Percentiles rank a stretch among this genome's conserved stretches.
Conservation (phyloP, 2,329 filamentous ascomycete species). For the Talaromyces marneffei region DNA sequence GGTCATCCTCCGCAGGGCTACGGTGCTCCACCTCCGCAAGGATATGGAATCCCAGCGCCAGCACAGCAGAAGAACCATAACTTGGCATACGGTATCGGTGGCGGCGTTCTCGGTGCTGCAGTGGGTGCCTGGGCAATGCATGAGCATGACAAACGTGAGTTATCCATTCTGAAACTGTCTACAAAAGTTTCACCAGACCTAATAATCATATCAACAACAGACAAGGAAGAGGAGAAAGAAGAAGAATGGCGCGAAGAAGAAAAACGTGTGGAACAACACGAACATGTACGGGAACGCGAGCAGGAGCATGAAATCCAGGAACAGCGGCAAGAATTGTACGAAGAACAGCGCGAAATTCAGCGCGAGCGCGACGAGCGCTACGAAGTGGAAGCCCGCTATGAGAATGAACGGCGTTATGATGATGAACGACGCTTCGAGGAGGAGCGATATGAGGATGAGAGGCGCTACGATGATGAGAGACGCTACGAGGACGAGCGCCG, state of each 20-base stretch:
- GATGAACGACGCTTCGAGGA: conserved; percentile 2
- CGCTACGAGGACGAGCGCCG: neutral
- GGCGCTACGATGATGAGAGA: neutral
- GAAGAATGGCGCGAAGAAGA: conserved; percentile 12
- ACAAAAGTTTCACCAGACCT: neutral
- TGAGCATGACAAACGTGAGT: conserved; percentile 11
- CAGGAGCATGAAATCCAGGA: neutral
- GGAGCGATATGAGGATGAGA: neutral
- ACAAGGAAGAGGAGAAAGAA: conserved; percentile 11
- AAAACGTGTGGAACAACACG: neutral
- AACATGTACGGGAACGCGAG: conserved; percentile 4
- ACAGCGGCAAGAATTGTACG: conserved; percentile 6
- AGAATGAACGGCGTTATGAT: conserved; percentile 8
- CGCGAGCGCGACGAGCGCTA: conserved; percentile 6
- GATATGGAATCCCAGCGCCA: conserved; percentile 3
- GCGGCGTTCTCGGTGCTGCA: conserved; percentile 9
- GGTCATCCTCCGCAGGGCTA: neutral
- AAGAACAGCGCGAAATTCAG: conserved; percentile 6
- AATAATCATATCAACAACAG: neutral
- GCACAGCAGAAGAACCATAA: conserved; percentile 9
- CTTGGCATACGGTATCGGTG: conserved; percentile 9
- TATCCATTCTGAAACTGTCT: neutral
- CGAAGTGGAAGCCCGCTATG: neutral
- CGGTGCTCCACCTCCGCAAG: neutral
- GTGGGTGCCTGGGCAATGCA: conserved; percentile 13